phyloP scores from a whole-genome alignment of 2,329 filamentous ascomycete genomes.

The Pochonia chlamydosporia region DNA sequence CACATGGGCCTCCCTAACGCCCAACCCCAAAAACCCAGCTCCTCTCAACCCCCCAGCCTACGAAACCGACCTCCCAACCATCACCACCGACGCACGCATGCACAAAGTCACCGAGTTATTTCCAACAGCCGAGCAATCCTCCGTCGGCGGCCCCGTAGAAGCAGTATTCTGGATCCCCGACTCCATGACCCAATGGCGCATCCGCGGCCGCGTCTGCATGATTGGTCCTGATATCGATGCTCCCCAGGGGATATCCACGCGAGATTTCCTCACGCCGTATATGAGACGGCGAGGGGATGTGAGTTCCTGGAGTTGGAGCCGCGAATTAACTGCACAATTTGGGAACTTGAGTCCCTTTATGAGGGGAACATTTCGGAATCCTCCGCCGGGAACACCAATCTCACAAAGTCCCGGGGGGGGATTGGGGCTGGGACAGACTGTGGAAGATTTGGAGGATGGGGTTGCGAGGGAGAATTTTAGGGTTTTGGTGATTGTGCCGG shows the following conservation, averaged over 20 bases:
- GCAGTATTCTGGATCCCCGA: constrained; percentile 75
- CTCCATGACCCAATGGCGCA: constrained; percentile 73
- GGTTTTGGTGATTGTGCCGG: constrained; percentile 74
- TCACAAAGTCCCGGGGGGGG: constrained; percentile 39
- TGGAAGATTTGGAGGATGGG: constrained; percentile 64
- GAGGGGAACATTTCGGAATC: constrained; percentile 69
- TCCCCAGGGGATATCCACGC: constrained; percentile 38
- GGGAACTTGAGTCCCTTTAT: constrained; percentile 79
- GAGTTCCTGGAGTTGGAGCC: constrained; percentile 67
- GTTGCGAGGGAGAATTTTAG: constrained; percentile 71
- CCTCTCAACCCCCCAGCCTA: constrained; percentile 62
- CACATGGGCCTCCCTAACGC: constrained; percentile 69
- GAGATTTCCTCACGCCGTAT: constrained; percentile 51
- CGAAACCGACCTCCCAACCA: constrained; percentile 71
- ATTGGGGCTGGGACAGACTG: constrained; percentile 52
- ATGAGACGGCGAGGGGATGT: constrained; percentile 45
- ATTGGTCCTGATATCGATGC: constrained; percentile 63
- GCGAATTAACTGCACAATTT: constrained; percentile 81
- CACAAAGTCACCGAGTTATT: constrained; percentile 70
- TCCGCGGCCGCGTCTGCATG: constrained; percentile 71
- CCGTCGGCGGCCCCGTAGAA: constrained; percentile 69
- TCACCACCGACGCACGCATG: constrained; percentile 89
- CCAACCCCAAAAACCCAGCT: constrained; percentile 67
- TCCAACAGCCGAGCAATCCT: constrained; percentile 41
- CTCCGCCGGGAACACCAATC: constrained; percentile 60